Evolutionary conservation across 768 basidiomycete species (phyloP).

Genomic region (Podaxis carcinomalis): DNA sequence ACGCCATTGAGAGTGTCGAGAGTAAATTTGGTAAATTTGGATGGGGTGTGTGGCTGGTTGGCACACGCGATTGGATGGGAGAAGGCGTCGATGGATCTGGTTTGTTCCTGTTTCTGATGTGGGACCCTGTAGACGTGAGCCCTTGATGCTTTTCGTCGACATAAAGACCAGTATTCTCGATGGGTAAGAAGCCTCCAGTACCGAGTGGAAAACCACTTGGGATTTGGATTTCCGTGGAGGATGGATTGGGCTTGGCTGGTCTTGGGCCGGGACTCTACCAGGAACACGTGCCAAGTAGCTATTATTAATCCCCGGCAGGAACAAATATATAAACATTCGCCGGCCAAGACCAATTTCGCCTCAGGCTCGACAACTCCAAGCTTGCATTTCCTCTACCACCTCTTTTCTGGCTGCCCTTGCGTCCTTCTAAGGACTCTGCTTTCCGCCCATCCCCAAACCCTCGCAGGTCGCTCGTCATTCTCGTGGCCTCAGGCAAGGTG

Average conservation of each 20-base stretch:
- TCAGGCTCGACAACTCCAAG: constrained; percentile 15
- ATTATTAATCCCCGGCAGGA: constrained; percentile 17
- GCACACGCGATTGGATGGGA: not conserved
- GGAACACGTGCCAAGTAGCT: constrained; percentile 16
- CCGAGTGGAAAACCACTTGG: not conserved
- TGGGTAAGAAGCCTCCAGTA: not conserved
- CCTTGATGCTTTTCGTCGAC: not conserved
- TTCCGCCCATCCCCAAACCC: not conserved
- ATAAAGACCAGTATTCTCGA: not conserved
- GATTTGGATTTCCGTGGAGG: constrained; percentile 1
- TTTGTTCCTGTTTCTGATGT: constrained; percentile 4
- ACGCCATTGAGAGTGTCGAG: not conserved
- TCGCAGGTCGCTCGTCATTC: not conserved
- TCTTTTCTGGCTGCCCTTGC: not conserved
- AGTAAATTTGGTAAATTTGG: not conserved
- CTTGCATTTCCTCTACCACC: constrained; percentile 16
- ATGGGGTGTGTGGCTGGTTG: not conserved
- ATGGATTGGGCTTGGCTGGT: constrained; percentile 6
- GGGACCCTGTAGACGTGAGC: constrained; percentile 6
- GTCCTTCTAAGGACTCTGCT: not conserved
- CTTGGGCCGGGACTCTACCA: not conserved
- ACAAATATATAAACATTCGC: constrained; percentile 20
- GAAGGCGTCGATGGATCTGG: not conserved
- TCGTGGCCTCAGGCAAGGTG: not conserved
- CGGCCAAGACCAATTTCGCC: constrained; percentile 12